Percentiles rank a stretch among this genome's conserved stretches.
phyloP scores from a whole-genome alignment of 441 rosid genomes.

The Pelargonium cotyledonis region DNA sequence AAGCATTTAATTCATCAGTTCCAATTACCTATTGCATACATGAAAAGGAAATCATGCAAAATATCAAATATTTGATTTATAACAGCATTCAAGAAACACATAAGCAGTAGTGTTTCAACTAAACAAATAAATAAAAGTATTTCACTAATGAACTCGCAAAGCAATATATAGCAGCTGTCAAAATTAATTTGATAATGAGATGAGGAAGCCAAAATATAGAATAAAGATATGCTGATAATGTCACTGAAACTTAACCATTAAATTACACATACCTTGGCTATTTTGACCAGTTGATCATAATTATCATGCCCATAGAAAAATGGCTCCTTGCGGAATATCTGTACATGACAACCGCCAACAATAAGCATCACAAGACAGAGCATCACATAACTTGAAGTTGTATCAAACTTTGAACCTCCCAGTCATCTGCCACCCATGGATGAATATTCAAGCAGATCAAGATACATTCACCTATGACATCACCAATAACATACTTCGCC shows the following conservation, averaged over 20 bases:
- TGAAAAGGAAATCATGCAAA: background rate
- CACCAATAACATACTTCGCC: background rate
- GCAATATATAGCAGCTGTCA: background rate
- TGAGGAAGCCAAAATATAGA: background rate
- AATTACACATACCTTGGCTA: conserved; percentile 60
- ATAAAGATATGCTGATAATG: background rate
- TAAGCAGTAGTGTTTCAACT: background rate
- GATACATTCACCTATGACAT: background rate
- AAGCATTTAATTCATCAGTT: conserved; percentile 79
- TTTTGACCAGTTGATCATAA: conserved; percentile 75
- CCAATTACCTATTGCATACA: conserved; percentile 60
- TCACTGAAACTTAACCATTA: background rate
- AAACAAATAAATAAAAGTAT: background rate
- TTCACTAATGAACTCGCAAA: background rate
- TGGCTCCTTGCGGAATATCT: conserved; percentile 89
- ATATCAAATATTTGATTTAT: background rate
- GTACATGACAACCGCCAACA: conserved; percentile 26
- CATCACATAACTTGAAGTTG: background rate
- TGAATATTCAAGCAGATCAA: conserved; percentile 1
- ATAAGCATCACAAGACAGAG: conserved; percentile 18
- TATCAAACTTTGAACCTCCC: background rate
- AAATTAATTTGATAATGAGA: background rate
- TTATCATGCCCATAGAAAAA: conserved; percentile 92
- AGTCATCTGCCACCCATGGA: background rate
- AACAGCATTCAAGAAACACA: background rate